phyloP scores from a whole-genome alignment of 1,139 yeast species.

The Pichia sp. region DNA sequence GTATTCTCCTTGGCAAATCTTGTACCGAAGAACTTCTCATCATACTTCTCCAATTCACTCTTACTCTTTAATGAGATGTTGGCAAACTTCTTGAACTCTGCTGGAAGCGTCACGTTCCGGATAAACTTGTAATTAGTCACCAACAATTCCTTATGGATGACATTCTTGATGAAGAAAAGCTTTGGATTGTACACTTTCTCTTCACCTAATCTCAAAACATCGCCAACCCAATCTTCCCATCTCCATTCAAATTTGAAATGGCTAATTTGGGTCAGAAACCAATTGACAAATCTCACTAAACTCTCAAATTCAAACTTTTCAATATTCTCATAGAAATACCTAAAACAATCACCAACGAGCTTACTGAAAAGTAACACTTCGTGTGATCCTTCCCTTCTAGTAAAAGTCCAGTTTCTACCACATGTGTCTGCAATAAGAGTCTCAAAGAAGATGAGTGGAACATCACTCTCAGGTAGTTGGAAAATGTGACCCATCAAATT shows the following conservation, averaged over 20 bases:
- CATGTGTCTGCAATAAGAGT: conserved; percentile 87
- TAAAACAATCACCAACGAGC: conserved; percentile 87
- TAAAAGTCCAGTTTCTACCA: conserved; percentile 35
- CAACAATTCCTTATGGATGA: conserved; percentile 78
- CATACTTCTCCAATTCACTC: conserved; percentile 23
- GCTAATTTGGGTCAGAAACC: conserved; percentile 92
- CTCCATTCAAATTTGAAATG: conserved; percentile 97
- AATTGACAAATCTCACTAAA: conserved; percentile 67
- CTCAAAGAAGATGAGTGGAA: conserved; percentile 73
- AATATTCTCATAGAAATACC: conserved; percentile 69
- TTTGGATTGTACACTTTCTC: conserved; percentile 58
- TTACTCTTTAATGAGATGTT: conserved; percentile 38
- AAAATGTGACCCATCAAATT: conserved; percentile 72
- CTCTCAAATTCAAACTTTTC: conserved; percentile 70
- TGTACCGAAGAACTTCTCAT: conserved; percentile 25
- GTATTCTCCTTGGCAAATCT: conserved; percentile 18
- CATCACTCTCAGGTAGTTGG: conserved; percentile 60
- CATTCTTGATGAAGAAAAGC: conserved; percentile 64
- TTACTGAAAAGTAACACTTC: conserved; percentile 72
- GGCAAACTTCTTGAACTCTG: conserved; percentile 60
- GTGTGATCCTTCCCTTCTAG: conserved; percentile 14
- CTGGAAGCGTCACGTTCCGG: conserved; percentile 60
- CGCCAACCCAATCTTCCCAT: conserved; percentile 86
- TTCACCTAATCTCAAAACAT: conserved; percentile 39
- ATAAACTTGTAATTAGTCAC: conserved; percentile 66